phyloP scores from a whole-genome alignment of 2,329 filamentous ascomycete genomes.

The Venturia asperata region DNA sequence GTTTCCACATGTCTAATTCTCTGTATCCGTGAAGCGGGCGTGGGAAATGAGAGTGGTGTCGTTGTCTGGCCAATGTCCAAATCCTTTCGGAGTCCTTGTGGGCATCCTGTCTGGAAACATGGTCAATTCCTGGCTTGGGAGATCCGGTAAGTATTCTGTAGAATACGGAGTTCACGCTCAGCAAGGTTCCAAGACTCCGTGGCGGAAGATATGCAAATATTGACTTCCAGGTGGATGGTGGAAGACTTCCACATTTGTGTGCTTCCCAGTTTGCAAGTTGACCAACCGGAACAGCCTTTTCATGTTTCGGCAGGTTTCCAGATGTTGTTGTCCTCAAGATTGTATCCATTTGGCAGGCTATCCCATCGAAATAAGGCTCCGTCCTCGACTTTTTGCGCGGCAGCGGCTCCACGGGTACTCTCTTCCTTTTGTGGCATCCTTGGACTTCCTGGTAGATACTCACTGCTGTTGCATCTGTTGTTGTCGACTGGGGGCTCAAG shows the following conservation, averaged over 20 bases:
- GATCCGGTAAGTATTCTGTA: slow-evolving; percentile 38
- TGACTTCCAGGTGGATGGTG: slow-evolving; percentile 61
- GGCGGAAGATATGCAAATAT: slow-evolving; percentile 62
- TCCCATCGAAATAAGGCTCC: neutral
- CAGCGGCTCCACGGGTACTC: neutral
- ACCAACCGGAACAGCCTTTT: neutral
- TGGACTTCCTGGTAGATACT: neutral
- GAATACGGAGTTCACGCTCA: slow-evolving; percentile 62
- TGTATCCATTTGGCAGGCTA: neutral
- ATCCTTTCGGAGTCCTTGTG: slow-evolving; percentile 56
- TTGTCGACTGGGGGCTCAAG: neutral
- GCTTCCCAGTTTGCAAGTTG: neutral
- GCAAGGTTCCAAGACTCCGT: slow-evolving; percentile 54
- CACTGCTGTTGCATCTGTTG: slow-evolving; percentile 8
- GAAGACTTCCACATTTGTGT: slow-evolving; percentile 37
- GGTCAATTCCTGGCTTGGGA: slow-evolving; percentile 4
- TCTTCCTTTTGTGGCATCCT: neutral
- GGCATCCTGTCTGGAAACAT: slow-evolving; percentile 28
- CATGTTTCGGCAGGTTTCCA: neutral
- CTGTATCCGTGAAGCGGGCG: slow-evolving; percentile 56
- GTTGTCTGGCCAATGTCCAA: slow-evolving; percentile 63
- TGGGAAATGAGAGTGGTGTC: slow-evolving; percentile 60
- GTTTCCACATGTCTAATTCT: slow-evolving; percentile 70
- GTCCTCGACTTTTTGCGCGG: neutral
- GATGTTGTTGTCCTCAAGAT: neutral